Percentiles rank a stretch among this genome's conserved stretches.
phyloP scores from a whole-genome alignment of 164 flowering plant species.

The Sextonia rubra region DNA sequence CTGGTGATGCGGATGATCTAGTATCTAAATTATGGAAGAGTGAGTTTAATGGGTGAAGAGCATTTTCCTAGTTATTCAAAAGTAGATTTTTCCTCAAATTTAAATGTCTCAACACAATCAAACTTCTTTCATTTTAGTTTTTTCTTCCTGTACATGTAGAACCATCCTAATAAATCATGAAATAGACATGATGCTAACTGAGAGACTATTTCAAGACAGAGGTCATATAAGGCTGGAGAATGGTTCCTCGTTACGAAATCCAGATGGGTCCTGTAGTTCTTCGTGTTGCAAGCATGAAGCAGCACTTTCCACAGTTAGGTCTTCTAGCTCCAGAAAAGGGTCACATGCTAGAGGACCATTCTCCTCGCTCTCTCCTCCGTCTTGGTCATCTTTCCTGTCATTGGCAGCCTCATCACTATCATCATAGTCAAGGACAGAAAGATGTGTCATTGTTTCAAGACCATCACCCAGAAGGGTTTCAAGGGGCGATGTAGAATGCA shows the following conservation, averaged over 20 bases:
- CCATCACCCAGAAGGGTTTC: slow-evolving; percentile 43
- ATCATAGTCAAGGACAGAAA: background rate
- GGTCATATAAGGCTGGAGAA: slow-evolving; percentile 34
- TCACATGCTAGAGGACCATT: slow-evolving; percentile 11
- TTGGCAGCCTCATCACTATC: background rate
- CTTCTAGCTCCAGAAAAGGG: slow-evolving; percentile 25
- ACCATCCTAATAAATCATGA: background rate
- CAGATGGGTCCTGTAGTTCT: slow-evolving; percentile 5
- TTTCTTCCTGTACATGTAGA: background rate
- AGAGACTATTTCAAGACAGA: background rate
- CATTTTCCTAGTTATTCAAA: no score
- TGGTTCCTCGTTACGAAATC: slow-evolving; percentile 17
- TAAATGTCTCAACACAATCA: no score
- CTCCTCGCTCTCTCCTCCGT: slow-evolving; percentile 7
- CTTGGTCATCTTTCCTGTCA: slow-evolving; percentile 5
- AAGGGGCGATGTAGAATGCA: slow-evolving; percentile 20
- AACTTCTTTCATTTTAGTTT: background rate
- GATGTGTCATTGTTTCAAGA: slow-evolving; percentile 16
- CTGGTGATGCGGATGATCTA: no score
- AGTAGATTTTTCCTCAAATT: no score
- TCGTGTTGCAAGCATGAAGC: slow-evolving; percentile 14
- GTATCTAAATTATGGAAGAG: background rate
- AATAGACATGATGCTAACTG: no score
- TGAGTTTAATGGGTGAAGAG: background rate
- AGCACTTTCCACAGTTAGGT: slow-evolving; percentile 6